phyloP scores from a whole-genome alignment of 2,329 filamentous ascomycete species.

The Daldinia sp. region DNA sequence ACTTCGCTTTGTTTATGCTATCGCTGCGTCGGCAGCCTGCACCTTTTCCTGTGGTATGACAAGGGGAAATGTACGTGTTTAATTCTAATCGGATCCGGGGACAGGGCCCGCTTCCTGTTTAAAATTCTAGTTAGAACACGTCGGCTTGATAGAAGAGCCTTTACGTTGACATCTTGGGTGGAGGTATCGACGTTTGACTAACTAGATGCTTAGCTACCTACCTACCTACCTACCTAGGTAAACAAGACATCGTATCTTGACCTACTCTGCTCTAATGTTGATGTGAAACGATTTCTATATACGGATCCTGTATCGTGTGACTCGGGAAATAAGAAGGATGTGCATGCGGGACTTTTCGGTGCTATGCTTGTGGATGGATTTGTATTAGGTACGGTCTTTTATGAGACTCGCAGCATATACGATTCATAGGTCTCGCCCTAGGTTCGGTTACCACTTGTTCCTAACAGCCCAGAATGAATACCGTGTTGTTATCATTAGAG shows the following conservation, averaged over 20 bases:
- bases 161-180: background rate
- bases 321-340: background rate
- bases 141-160: background rate
- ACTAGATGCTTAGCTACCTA: no score
- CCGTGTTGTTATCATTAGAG: no score
- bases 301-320: background rate
- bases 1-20: background rate
- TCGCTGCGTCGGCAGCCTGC: background rate
- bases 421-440: no score
- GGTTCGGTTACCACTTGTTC: background rate
- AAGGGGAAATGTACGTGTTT: background rate
- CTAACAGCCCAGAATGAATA: background rate
- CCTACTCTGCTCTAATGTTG: no score
- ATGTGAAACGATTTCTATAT: no score
- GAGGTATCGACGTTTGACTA: background rate
- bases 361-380: background rate
- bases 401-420: no score
- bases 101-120: background rate
- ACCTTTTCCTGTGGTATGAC: background rate
- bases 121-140: background rate
- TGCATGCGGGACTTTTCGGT: background rate
- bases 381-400: background rate
- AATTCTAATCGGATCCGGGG: no score
- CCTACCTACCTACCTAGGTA: no score
- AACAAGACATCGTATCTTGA: no score